Conservation (phyloP, 495 filamentous ascomycete genomes). For the Aspergillus leporis region DNA sequence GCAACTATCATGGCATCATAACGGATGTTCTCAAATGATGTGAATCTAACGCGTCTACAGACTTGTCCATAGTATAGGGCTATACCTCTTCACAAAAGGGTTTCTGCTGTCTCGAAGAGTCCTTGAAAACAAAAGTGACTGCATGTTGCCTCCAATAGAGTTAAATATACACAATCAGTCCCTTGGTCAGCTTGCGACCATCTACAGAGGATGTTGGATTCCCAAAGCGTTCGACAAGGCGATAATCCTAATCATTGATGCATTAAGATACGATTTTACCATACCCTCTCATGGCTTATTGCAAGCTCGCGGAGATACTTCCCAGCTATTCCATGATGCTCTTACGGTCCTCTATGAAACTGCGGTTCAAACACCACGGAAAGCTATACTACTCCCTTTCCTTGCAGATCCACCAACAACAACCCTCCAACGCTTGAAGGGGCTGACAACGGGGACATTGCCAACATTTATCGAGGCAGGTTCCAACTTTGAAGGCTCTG, state of each 20-base stretch:
- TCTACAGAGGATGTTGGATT: constrained; percentile 83
- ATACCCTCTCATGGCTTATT: constrained; percentile 63
- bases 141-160: constrained; percentile 40
- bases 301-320: constrained; percentile 46
- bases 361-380: constrained; percentile 63
- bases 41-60: constrained; percentile 27
- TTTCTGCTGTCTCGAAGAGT: constrained; percentile 91
- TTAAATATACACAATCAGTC: neutral
- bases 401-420: constrained; percentile 94
- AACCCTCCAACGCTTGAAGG: constrained; percentile 87
- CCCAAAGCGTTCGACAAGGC: constrained; percentile 89
- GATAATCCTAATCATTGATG: constrained; percentile 86
- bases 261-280: constrained; percentile 93
- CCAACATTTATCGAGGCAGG: constrained; percentile 92
- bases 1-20: too few relatives aligned
- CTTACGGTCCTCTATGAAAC: constrained; percentile 80
- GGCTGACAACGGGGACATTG: constrained; percentile 88
- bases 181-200: constrained; percentile 7
- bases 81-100: constrained; percentile 89
- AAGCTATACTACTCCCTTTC: constrained; percentile 87
- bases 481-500: constrained; percentile 89
- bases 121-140: constrained; percentile 77
- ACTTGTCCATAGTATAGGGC: constrained; percentile 70
- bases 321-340: constrained; percentile 74
- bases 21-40: neutral